Percentiles rank a stretch among this genome's conserved stretches.
phyloP scores from a whole-genome alignment of 2,329 filamentous ascomycete genomes.

The Conoideocrella luteorostrata region DNA sequence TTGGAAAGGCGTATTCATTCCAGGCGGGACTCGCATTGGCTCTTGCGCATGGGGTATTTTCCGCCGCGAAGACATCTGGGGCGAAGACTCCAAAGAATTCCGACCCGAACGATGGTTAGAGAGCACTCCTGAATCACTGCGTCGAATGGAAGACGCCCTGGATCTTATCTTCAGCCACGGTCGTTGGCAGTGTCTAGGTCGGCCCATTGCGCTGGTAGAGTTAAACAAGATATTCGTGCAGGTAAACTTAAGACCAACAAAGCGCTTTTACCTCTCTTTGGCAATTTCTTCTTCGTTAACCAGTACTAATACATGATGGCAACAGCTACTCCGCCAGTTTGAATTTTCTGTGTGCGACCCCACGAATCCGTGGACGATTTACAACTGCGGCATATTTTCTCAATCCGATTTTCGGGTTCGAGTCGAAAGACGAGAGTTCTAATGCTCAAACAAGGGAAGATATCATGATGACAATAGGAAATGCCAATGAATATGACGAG shows the following conservation, averaged over 20 bases:
- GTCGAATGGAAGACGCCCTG: conserved; percentile 26
- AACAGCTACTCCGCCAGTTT: conserved; percentile 10
- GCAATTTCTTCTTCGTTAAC: not conserved
- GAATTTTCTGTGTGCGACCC: conserved; percentile 9
- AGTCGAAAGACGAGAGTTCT: not conserved
- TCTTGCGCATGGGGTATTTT: conserved; percentile 25
- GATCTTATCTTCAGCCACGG: conserved; percentile 21
- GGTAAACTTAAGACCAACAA: conserved; percentile 22
- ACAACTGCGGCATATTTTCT: conserved; percentile 5
- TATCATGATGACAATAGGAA: not conserved
- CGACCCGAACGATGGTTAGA: conserved; percentile 33
- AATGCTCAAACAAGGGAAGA: not conserved
- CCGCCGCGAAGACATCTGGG: conserved; percentile 24
- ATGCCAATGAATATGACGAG: too few relatives aligned
- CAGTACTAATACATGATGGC: not conserved
- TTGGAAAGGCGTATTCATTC: conserved; percentile 19
- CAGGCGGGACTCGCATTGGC: conserved; percentile 23
- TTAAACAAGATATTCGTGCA: conserved; percentile 27
- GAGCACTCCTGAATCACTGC: conserved; percentile 17
- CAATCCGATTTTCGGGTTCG: not conserved
- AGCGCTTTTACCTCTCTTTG: not conserved
- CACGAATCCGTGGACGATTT: conserved; percentile 7
- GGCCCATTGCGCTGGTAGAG: conserved; percentile 24
- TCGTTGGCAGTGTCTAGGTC: conserved; percentile 24
- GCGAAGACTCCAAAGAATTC: conserved; percentile 26